Base-by-base conservation (phyloP, 768 basidiomycete species). In the Ramaria rubella region DNA sequence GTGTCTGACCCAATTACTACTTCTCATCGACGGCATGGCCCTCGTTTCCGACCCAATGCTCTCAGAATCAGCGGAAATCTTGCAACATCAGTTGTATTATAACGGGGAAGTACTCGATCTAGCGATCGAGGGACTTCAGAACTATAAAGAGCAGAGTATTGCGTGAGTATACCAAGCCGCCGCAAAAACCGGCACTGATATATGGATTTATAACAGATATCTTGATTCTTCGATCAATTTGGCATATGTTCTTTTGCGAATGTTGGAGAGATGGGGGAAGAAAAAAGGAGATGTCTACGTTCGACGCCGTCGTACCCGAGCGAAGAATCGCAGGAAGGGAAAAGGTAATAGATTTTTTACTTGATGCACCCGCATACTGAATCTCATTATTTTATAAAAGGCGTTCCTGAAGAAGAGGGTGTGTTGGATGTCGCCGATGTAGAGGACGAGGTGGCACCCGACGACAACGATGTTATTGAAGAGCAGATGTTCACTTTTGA, bases 401-500 rank as follows among this genome's bases (percentile, higher is more conserved):
- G 62, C 5, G 53, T 49, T 8, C 45, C 57, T 38, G 67, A 62
- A 29, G 65, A 82, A 62, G 82, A 82, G 14, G 85, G 79, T 7
- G 79, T 85, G 31, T 82, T 82, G 49, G 85, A 91, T 61, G 82
- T 75, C 43, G 85, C 83, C 61, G 86, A 85, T 42, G 86, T 82
- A 44, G 81, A 83, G 36, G 80, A 83, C 56, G 75, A 75, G 23
- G 80, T 54, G 64, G 38, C 31, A 11, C 21, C 48, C 1, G 79
- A 80, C 55, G 77, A 76, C 27, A 84, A 87, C 58, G 82, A 81
- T 27, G 76, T 84, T 26, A 77, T 89, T 49, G 77, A 81, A 36
- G 95, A 97, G 67, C 92, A 90, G 36, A 80, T 86, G 67, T 94
- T 96, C 72, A 90, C 90, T 3, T 94, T 99, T 67, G 87, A 91